Base-by-base conservation (phyloP, 257 asterid genomes). In the Lavandula angustifolia region DNA sequence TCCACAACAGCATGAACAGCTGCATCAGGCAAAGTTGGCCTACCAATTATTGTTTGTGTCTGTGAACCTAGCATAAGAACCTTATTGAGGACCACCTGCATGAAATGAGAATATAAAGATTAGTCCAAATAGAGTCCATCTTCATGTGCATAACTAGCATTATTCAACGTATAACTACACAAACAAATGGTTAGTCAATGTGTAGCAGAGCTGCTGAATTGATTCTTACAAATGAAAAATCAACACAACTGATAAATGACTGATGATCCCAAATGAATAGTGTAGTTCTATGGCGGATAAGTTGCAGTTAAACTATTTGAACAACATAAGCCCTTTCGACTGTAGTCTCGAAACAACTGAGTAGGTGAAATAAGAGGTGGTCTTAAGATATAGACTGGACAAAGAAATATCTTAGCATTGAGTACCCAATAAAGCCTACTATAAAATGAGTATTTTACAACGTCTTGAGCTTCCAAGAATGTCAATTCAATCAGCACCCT, bases 1-100 rank as follows among this genome's bases (percentile, higher is more conserved):
- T 92, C 99, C 6, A 92, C 99, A 66, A 89, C 94, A 74, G 95
- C 96, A 79, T 89, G 94, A 73, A 89, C 99, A 77, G 89, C 80
- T 35, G 95, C 97, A 71, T 89, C 86, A 7, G 94, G 97, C 87
- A 89, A 82, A 69, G 85, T 42, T 17, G 99, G 99, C 58, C 99
- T 82, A 12, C 99, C 99, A 64, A 92, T 89, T 59, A 87, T 81
- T 55, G 96, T 87, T 76, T 85, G 95, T 10, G 81, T 61, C 67
- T 50, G 44, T 37, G 97, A 85, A 34, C 99, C 99, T 73, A 92
- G 69, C 89, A 92, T 81, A 77, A 92, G 86, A 80, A 92, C 89
- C 88, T 79, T 87, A 75, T 80, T 85, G 66, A 89, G 83, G 37
- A 85, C 74, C 82, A 87, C 73, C 97, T 92, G 89, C 79, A 75